These are phyloP conservation scores for Rhododendron mucronatum DNA, from an alignment of 148 eudicot genomes.

Conservation along the genomic window DNA sequence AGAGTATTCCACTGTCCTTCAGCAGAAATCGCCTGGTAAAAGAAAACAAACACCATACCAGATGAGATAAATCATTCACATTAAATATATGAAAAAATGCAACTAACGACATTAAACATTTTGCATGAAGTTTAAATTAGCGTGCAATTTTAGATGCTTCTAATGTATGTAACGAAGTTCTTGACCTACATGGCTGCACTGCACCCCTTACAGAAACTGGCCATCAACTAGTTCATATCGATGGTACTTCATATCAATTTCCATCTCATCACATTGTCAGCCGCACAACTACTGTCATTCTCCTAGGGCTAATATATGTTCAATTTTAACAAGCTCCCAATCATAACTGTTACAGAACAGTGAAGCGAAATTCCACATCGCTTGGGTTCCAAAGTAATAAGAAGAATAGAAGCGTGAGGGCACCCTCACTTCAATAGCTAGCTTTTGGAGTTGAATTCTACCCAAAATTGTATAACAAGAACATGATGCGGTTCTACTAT, in stretches of 20 bases:
- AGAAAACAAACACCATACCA: background rate
- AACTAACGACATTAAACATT: background rate
- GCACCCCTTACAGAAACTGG: background rate
- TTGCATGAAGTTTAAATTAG: background rate
- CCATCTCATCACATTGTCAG: too few relatives aligned
- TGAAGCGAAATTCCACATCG: too few relatives aligned
- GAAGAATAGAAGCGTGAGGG: too few relatives aligned
- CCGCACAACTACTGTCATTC: background rate
- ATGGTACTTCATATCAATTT: too few relatives aligned
- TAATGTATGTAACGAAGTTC: background rate
- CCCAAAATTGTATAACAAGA: too few relatives aligned
- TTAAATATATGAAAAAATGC: background rate
- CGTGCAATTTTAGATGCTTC: background rate
- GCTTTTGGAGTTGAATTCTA: too few relatives aligned
- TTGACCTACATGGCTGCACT: background rate
- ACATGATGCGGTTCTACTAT: background rate
- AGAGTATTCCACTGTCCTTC: constrained; percentile 60
- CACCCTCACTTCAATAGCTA: too few relatives aligned
- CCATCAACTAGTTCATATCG: background rate
- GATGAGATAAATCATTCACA: background rate
- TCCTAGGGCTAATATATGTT: background rate
- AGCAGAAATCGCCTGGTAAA: constrained; percentile 58
- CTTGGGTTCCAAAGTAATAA: too few relatives aligned
- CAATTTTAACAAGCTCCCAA: background rate
- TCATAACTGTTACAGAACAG: background rate